Percentiles rank a stretch among this genome's conserved stretches.
These are phyloP conservation scores for Musa troglodytarum DNA, from an alignment of 176 grass and related monocot species.

Conservation along the genomic window DNA sequence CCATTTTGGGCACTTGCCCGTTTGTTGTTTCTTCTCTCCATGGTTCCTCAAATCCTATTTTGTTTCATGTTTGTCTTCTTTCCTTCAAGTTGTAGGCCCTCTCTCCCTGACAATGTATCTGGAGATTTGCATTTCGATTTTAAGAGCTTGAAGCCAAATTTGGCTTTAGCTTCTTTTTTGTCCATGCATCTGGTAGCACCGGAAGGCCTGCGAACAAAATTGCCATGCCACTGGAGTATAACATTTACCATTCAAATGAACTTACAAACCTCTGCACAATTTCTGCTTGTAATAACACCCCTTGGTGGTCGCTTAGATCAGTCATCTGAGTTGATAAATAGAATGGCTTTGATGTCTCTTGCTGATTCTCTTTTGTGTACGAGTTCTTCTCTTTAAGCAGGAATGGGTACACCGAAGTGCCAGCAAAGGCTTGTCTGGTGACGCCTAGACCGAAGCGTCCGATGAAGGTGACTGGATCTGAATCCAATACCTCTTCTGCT, in stretches of 20 bases:
- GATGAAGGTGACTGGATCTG: background rate
- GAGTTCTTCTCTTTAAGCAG: background rate
- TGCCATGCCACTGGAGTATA: no score
- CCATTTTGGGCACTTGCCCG: background rate
- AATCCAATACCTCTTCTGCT: background rate
- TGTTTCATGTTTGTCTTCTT: background rate
- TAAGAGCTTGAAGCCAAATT: background rate
- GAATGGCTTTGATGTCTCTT: no score
- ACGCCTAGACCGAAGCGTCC: background rate
- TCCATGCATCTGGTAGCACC: background rate
- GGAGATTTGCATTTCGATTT: background rate
- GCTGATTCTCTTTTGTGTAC: background rate
- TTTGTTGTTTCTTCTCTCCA: background rate
- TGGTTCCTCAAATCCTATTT: background rate
- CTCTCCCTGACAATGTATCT: background rate
- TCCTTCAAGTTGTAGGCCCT: background rate
- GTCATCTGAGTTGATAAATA: no score
- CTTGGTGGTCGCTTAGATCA: no score
- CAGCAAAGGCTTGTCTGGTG: background rate
- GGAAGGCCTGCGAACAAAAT: no score
- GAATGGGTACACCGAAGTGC: background rate
- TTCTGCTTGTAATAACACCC: no score
- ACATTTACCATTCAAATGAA: no score
- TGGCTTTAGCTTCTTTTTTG: background rate
- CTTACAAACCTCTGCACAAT: no score